These are phyloP conservation scores for Candida morakotiae DNA, from an alignment of 805 yeast genomes.

Conservation along the genomic window DNA sequence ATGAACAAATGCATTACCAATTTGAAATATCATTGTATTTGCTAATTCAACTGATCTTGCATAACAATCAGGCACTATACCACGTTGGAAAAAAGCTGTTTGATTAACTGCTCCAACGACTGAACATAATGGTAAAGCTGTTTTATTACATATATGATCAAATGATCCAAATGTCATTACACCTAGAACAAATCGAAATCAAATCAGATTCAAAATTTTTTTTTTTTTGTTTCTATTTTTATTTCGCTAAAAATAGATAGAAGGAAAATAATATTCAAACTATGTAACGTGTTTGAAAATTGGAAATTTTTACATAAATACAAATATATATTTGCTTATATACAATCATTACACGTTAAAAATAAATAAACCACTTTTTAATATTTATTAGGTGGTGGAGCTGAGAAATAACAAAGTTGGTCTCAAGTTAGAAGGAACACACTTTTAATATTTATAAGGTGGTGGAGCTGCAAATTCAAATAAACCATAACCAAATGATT, in stretches of 20 bases:
- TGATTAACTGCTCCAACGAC: slow-evolving; percentile 53
- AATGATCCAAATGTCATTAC: slow-evolving; percentile 68
- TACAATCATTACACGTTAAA: too few species aligned
- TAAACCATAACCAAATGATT: slow-evolving; percentile 4
- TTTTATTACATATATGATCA: slow-evolving; percentile 53
- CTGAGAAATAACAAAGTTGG: too few species aligned
- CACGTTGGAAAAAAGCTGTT: slow-evolving; percentile 39
- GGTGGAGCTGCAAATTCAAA: slow-evolving; percentile 12
- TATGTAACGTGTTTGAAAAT: too few species aligned
- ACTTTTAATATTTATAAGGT: slow-evolving; percentile 5
- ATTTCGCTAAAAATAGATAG: background rate
- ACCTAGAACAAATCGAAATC: background rate
- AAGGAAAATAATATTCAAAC: background rate
- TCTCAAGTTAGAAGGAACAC: too few species aligned
- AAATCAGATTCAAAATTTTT: background rate
- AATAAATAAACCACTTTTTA: too few species aligned
- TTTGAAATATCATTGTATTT: slow-evolving; percentile 84
- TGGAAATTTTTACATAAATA: too few species aligned
- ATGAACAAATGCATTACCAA: slow-evolving; percentile 84
- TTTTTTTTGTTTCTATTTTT: background rate
- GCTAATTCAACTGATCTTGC: slow-evolving; percentile 84
- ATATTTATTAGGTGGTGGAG: too few species aligned
- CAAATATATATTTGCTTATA: too few species aligned
- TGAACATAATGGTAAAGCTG: slow-evolving; percentile 79
- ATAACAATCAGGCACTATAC: slow-evolving; percentile 75